A percentile compares a stretch with the other conserved stretches of the same genome.
Conservation (phyloP, 2,329 filamentous ascomycete genomes). For the Aureobasidium mangrovei region DNA sequence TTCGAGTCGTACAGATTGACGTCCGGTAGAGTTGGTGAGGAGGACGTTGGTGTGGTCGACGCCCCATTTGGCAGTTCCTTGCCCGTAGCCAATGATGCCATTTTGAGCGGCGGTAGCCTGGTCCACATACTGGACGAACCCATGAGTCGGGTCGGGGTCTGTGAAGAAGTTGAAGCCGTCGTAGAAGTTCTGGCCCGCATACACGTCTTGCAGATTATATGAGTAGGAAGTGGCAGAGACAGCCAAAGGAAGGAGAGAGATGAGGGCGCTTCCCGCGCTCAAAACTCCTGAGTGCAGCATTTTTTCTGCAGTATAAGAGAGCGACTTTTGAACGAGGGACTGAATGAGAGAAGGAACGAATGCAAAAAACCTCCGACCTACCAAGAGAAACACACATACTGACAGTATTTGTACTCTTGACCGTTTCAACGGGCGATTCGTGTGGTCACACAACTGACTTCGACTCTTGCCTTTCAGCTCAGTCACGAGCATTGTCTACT, state of each 20-base stretch:
- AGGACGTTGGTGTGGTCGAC: slow-evolving; percentile 14
- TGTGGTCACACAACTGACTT: not conserved
- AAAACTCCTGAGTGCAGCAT: slow-evolving; percentile 11
- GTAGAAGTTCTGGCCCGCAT: slow-evolving; percentile 40
- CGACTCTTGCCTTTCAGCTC: not conserved
- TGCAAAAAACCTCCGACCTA: not conserved
- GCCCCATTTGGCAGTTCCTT: slow-evolving; percentile 15
- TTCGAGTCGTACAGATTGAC: slow-evolving; percentile 38
- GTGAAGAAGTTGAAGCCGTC: slow-evolving; percentile 45
- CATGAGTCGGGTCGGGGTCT: slow-evolving; percentile 58
- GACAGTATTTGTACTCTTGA: slow-evolving; percentile 7
- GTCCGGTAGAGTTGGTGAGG: slow-evolving; percentile 17
- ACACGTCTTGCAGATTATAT: slow-evolving; percentile 39
- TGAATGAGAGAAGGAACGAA: not conserved
- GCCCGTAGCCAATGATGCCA: slow-evolving; percentile 18
- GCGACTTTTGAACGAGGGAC: not conserved
- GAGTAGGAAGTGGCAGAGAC: slow-evolving; percentile 12
- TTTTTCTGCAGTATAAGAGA: not conserved
- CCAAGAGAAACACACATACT: not conserved
- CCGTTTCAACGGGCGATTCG: slow-evolving; percentile 7
- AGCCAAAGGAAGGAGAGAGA: not conserved
- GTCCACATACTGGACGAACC: slow-evolving; percentile 63
- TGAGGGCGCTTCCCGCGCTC: not conserved
- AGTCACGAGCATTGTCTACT: not conserved
- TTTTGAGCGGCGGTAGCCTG: slow-evolving; percentile 41